Evolutionary conservation across 305 asterid species (phyloP), one percentile per base, ranked within the genome.

Genomic region (Solanum hybrid): DNA sequence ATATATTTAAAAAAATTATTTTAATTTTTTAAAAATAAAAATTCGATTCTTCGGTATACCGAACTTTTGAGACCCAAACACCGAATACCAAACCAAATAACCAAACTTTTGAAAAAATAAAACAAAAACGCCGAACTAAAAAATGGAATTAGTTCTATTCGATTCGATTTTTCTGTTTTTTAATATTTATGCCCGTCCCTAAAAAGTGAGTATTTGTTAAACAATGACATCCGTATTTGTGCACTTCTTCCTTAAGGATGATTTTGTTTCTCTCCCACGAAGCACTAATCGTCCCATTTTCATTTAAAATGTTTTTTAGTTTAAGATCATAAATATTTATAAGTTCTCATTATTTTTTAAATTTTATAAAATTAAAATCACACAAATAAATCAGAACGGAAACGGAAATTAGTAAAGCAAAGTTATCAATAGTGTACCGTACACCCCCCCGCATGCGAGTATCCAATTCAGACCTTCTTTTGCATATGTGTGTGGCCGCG

Each of bases 11-110:
- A n/a, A n/a, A n/a, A n/a, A n/a, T 38, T 10, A 38, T 38, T 38
- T 38, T 38, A 38, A 38, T 40, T 40, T 40, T 40, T 40, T 3
- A 1, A 40, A 40, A 42, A 42, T 42, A 42, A 42, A 42, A 42
- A 4, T 4, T 12, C 1, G 17, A 0, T 42, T 42, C 56, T 42
- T 42, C 0, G 17, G 0, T 12, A 42, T 42, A 42, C 15, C 15
- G 0, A 40, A 40, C 0, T 40, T 42, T 42, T 42, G 56, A 42
- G 56, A 42, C 56, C 56, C 17, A 6, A 40, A 1, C 45, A 40
- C 2, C 2, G 0, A 42, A 0, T 42, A 42, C 1, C 56, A 42
- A 42, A 42, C 15, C 56, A 42, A 42, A 42, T 0, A 42, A 42
- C 5, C 1, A 2, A 42, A 42, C 17, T 42, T 42, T 42, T 42